These are phyloP conservation scores for Cynanchum wilfordii DNA, from an alignment of 257 asterid species.

Conservation along the genomic window DNA sequence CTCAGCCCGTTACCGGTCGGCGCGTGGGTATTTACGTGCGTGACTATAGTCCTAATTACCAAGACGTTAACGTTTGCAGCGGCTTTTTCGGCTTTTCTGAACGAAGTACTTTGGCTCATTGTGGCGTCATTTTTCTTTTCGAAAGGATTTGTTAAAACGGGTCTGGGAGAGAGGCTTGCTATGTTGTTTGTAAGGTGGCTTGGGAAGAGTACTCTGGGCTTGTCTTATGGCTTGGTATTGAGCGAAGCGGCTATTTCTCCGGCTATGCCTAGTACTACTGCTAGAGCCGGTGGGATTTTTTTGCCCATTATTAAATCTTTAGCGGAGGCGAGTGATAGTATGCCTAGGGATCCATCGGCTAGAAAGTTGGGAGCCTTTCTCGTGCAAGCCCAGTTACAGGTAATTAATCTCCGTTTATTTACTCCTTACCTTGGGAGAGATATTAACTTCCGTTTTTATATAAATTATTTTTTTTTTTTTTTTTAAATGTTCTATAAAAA, in stretches of 20 bases:
- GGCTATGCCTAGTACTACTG: slow-evolving; percentile 75
- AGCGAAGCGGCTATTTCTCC: slow-evolving; percentile 67
- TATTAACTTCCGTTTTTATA: too few relatives aligned
- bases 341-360: slow-evolving; percentile 53
- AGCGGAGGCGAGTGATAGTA: slow-evolving; percentile 49
- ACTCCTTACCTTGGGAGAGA: too few relatives aligned
- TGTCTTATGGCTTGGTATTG: slow-evolving; percentile 61
- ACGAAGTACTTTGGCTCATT: slow-evolving; percentile 77
- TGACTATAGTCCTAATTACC: slow-evolving; percentile 46
- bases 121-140: slow-evolving; percentile 65
- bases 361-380: slow-evolving; percentile 68
- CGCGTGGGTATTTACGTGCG: slow-evolving; percentile 61
- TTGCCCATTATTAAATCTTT: slow-evolving; percentile 70
- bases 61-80: slow-evolving; percentile 61
- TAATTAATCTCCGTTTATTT: slow-evolving; percentile 6
- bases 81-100: slow-evolving; percentile 63
- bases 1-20: slow-evolving; percentile 71
- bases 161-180: slow-evolving; percentile 77
- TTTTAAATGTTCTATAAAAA: too few relatives aligned
- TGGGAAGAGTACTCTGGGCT: slow-evolving; percentile 61
- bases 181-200: slow-evolving; percentile 57
- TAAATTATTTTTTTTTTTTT: too few relatives aligned
- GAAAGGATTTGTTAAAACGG: slow-evolving; percentile 67
- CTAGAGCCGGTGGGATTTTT: slow-evolving; percentile 79
- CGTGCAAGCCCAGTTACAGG: slow-evolving; percentile 75